A percentile compares a stretch with the other conserved stretches of the same genome.
phyloP scores from a whole-genome alignment of 768 basidiomycete genomes.

The Cytidiella melzeri region DNA sequence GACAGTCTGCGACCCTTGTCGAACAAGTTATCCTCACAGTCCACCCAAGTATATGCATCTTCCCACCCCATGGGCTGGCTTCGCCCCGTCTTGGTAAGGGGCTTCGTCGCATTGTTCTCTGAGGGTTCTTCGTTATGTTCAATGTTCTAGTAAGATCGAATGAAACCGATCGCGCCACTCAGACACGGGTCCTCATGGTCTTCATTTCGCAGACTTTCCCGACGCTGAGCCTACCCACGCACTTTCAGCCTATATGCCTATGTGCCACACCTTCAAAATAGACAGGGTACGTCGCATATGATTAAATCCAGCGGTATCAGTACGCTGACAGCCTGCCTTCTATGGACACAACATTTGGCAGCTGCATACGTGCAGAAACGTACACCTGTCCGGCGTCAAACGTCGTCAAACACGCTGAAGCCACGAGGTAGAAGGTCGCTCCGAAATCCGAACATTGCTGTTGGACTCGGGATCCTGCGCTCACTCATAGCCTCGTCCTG shows the following conservation, averaged over 20 bases:
- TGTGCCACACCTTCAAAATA: not conserved
- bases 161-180: not conserved
- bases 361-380: too few species aligned
- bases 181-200: not conserved
- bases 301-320: not conserved
- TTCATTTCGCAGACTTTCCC: not conserved
- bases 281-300: not conserved
- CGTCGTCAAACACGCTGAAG: constrained; percentile 1
- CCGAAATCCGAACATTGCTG: constrained; percentile 14
- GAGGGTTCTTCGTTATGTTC: not conserved
- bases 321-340: not conserved
- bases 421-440: constrained; percentile 14
- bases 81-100: not conserved
- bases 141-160: not conserved
- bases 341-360: too few species aligned
- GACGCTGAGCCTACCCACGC: not conserved
- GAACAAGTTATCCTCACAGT: too few species aligned
- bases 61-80: not conserved
- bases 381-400: too few species aligned
- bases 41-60: too few species aligned
- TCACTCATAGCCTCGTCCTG: not conserved
- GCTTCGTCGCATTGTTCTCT: not conserved
- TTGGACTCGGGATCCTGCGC: not conserved
- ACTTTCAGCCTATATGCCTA: not conserved
- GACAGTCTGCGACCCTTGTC: not conserved